phyloP scores from a whole-genome alignment of 2,329 filamentous ascomycete genomes.

The Cryphonectria japonica region DNA sequence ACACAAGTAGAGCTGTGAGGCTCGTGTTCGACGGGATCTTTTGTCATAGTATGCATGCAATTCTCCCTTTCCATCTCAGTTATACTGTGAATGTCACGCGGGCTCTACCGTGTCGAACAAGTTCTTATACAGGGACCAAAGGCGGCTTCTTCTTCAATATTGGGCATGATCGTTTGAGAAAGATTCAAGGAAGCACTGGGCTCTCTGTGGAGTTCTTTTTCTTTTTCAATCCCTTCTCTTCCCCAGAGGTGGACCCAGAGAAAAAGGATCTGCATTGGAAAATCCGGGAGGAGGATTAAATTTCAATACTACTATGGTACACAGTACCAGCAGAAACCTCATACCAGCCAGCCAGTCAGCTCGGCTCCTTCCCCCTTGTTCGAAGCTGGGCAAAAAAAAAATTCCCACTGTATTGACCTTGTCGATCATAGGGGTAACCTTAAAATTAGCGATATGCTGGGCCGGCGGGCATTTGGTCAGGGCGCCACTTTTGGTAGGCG shows the following conservation, averaged over 20 bases:
- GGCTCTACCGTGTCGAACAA: neutral
- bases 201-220: neutral
- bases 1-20: neutral
- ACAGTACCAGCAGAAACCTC: neutral
- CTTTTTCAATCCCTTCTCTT: neutral
- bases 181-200: neutral
- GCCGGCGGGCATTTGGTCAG: neutral
- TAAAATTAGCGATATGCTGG: constrained; percentile 10
- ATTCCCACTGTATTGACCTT: constrained; percentile 9
- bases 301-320: neutral
- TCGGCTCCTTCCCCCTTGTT: neutral
- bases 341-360: neutral
- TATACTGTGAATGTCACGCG: neutral
- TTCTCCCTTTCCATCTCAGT: no score
- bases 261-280: neutral
- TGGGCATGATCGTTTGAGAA: neutral
- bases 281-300: neutral
- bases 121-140: neutral
- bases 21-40: constrained; percentile 7
- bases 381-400: neutral
- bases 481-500: neutral
- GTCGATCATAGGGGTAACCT: constrained; percentile 17
- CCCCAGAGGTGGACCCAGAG: neutral
- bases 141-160: neutral
- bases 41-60: neutral